These are phyloP conservation scores for Alopecurus myosuroides DNA, from an alignment of 176 grass and related monocot species.

Conservation along the genomic window DNA sequence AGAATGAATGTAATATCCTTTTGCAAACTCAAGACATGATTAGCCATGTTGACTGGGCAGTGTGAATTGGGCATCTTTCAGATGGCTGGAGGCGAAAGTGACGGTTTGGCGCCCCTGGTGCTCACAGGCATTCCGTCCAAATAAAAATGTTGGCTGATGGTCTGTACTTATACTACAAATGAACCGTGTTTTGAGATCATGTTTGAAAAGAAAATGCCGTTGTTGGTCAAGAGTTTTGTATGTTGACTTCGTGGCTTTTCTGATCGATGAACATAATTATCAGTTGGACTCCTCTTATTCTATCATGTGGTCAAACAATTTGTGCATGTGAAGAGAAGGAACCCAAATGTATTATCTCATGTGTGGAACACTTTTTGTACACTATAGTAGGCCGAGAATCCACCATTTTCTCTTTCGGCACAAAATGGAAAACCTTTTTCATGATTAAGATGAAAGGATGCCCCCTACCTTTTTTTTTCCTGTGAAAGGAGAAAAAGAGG, in stretches of 20 bases:
- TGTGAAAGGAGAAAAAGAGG: slow-evolving; percentile 1
- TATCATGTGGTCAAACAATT: neutral
- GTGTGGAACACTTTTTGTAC: neutral
- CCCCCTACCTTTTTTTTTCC: too few species aligned
- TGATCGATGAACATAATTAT: neutral
- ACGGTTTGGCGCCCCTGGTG: neutral
- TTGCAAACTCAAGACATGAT: neutral
- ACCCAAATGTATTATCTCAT: slow-evolving; percentile 14
- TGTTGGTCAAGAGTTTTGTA: neutral
- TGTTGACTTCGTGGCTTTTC: neutral
- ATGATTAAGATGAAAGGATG: slow-evolving; percentile 17
- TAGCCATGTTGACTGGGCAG: neutral
- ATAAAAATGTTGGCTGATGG: neutral
- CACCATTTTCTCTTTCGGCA: slow-evolving; percentile 31
- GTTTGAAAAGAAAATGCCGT: neutral
- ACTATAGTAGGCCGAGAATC: slow-evolving; percentile 20
- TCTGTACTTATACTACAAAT: neutral
- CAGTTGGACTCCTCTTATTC: neutral
- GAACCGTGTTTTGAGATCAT: neutral
- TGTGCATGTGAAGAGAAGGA: neutral
- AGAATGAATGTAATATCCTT: neutral
- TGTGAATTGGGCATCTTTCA: neutral
- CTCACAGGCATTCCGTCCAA: neutral
- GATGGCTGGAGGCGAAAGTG: neutral
- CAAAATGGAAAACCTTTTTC: slow-evolving; percentile 20